phyloP scores from a whole-genome alignment of 2,329 filamentous ascomycete genomes.

The Samsoniella hepiali region DNA sequence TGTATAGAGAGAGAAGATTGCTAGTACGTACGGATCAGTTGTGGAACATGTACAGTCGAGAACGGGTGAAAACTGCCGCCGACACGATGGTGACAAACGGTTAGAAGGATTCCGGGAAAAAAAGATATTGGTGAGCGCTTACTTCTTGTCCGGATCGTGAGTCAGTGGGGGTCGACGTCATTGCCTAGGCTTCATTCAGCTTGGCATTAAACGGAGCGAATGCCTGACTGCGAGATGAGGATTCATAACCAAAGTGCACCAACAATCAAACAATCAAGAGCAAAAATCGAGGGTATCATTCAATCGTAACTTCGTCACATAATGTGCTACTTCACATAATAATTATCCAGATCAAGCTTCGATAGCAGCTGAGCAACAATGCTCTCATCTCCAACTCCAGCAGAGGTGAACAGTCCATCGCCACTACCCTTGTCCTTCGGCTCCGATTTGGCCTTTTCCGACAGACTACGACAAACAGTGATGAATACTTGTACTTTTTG shows the following conservation, averaged over 20 bases:
- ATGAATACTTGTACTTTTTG: constrained; percentile 74
- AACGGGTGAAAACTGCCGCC: not conserved
- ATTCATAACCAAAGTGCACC: too few species aligned
- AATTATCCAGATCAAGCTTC: constrained; percentile 67
- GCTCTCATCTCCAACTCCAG: constrained; percentile 47
- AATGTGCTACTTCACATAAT: constrained; percentile 46
- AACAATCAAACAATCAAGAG: not conserved
- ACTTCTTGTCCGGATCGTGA: not conserved
- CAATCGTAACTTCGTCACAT: not conserved
- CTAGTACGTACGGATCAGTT: not conserved
- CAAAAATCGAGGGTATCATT: not conserved
- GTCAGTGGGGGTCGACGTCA: not conserved
- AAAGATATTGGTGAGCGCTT: not conserved
- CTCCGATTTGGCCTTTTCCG: constrained; percentile 54
- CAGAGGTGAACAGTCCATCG: constrained; percentile 25
- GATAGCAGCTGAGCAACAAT: constrained; percentile 66
- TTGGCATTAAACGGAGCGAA: not conserved
- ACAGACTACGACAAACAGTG: constrained; percentile 64
- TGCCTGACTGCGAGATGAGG: not conserved
- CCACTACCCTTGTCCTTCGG: constrained; percentile 30
- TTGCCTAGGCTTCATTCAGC: not conserved
- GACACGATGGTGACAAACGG: not conserved
- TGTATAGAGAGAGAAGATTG: not conserved
- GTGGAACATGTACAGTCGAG: too few species aligned
- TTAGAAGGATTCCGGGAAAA: not conserved